Evolutionary conservation across 352 stramenopile genomes (phyloP).

Genomic region (Pythium angustatum): DNA sequence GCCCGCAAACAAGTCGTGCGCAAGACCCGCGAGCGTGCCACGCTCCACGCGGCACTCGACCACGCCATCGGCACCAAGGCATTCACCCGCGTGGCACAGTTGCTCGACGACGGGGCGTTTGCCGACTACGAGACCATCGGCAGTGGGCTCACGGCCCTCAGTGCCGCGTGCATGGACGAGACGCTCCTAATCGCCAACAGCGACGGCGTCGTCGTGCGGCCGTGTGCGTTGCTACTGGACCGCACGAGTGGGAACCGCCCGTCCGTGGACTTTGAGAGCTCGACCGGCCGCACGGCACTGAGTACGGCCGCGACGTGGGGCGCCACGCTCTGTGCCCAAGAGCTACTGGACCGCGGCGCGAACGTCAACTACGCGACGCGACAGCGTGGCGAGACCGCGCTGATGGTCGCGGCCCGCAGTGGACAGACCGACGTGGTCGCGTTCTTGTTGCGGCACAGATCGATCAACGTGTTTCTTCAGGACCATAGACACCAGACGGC

Average conservation of each 20-base stretch:
- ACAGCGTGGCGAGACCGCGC: constrained; percentile 39
- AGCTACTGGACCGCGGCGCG: constrained; percentile 53
- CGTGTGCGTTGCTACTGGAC: constrained; percentile 61
- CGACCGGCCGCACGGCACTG: constrained; percentile 46
- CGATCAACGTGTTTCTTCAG: constrained; percentile 37
- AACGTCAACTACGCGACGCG: constrained; percentile 46
- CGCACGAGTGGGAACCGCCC: constrained; percentile 49
- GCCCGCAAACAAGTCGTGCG: constrained; percentile 47
- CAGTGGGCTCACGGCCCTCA: constrained; percentile 44
- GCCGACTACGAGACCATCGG: constrained; percentile 61
- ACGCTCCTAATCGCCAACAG: constrained; percentile 59
- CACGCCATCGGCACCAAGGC: constrained; percentile 42
- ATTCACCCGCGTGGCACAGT: constrained; percentile 36
- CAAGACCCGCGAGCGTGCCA: constrained; percentile 45
- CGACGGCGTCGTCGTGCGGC: constrained; percentile 53
- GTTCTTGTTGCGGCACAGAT: constrained; percentile 46
- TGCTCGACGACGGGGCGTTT: constrained; percentile 64
- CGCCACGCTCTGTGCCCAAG: constrained; percentile 48
- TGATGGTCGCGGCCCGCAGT: constrained; percentile 62
- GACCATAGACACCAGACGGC: constrained; percentile 45
- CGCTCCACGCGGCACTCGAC: constrained; percentile 51
- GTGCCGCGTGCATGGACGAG: constrained; percentile 61
- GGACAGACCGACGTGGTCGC: constrained; percentile 51
- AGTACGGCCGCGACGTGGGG: constrained; percentile 46
- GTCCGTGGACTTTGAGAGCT: constrained; percentile 67